Percentiles rank a stretch among this genome's conserved stretches.
Evolutionary conservation across 2,329 filamentous ascomycete species (phyloP).

Genomic region (Pseudogymnoascus sp.): DNA sequence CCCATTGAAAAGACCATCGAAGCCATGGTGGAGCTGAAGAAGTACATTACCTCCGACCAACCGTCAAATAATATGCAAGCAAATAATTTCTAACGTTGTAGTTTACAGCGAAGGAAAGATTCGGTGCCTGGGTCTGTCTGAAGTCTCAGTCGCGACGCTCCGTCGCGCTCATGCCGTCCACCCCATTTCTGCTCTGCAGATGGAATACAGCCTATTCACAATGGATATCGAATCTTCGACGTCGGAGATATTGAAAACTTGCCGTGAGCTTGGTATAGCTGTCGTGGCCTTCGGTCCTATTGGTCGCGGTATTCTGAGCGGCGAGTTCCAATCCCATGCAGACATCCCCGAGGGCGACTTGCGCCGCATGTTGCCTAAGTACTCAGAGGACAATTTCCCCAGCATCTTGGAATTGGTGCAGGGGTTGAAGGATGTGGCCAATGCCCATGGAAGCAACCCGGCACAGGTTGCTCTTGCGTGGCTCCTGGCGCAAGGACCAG

Average conservation of each 20-base stretch:
- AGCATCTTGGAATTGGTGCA: slow-evolving; percentile 41
- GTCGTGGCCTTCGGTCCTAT: slow-evolving; percentile 37
- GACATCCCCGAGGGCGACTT: slow-evolving; percentile 38
- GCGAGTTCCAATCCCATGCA: slow-evolving; percentile 35
- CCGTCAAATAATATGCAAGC: not conserved
- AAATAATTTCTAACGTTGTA: not conserved
- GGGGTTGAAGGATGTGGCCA: slow-evolving; percentile 36
- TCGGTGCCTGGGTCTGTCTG: slow-evolving; percentile 40
- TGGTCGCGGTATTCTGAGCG: slow-evolving; percentile 42
- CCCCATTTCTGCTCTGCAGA: slow-evolving; percentile 41
- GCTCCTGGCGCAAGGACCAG: slow-evolving; percentile 27
- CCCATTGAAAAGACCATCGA: slow-evolving; percentile 39
- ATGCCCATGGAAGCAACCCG: slow-evolving; percentile 36
- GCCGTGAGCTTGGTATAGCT: slow-evolving; percentile 37
- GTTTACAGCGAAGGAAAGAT: slow-evolving; percentile 38
- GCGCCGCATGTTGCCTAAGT: slow-evolving; percentile 16
- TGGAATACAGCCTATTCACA: slow-evolving; percentile 44
- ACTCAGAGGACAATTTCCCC: slow-evolving; percentile 34
- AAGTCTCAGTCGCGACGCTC: slow-evolving; percentile 37
- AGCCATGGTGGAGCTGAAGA: slow-evolving; percentile 35
- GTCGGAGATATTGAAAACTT: slow-evolving; percentile 29
- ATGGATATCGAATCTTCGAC: slow-evolving; percentile 37
- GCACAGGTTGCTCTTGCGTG: slow-evolving; percentile 45
- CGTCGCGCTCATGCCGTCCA: slow-evolving; percentile 42
- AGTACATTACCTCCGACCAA: slow-evolving; percentile 9